These are phyloP conservation scores for Ampelomyces quisqualis DNA, from an alignment of 2,329 filamentous ascomycete species.

Conservation along the genomic window DNA sequence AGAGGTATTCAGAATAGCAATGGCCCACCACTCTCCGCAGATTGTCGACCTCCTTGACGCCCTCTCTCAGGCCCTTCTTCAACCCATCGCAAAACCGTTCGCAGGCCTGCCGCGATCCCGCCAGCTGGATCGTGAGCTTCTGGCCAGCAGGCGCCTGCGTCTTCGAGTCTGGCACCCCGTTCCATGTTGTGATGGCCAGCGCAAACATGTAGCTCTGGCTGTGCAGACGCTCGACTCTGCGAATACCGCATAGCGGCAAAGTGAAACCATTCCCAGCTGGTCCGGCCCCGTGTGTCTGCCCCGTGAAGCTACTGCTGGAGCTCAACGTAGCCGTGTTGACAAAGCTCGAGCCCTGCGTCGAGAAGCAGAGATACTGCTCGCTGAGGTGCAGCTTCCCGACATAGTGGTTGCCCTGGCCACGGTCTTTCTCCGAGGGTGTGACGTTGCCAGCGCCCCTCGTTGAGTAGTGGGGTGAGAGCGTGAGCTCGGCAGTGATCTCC, in stretches of 20 bases:
- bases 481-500: conserved; percentile 95
- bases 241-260: conserved; percentile 85
- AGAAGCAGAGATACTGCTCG: conserved; percentile 95
- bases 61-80: conserved; percentile 83
- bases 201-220: conserved; percentile 92
- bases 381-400: conserved; percentile 90
- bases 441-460: conserved; percentile 47
- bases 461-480: conserved; percentile 68
- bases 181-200: conserved; percentile 93
- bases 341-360: conserved; percentile 88
- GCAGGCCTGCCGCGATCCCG: conserved; percentile 82
- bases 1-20: conserved; percentile 72
- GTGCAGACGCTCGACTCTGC: conserved; percentile 87
- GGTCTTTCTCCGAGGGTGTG: conserved; percentile 58
- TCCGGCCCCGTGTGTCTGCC: conserved; percentile 88
- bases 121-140: conserved; percentile 87
- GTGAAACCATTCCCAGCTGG: conserved; percentile 96
- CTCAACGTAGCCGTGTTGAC: conserved; percentile 74
- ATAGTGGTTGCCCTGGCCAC: conserved; percentile 78
- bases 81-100: conserved; percentile 95
- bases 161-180: conserved; percentile 55
- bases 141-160: conserved; percentile 61
- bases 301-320: conserved; percentile 81
- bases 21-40: conserved; percentile 76
- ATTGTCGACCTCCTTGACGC: conserved; percentile 83